phyloP scores from a whole-genome alignment of 257 asterid species.

The Galeopsis tetrahit region DNA sequence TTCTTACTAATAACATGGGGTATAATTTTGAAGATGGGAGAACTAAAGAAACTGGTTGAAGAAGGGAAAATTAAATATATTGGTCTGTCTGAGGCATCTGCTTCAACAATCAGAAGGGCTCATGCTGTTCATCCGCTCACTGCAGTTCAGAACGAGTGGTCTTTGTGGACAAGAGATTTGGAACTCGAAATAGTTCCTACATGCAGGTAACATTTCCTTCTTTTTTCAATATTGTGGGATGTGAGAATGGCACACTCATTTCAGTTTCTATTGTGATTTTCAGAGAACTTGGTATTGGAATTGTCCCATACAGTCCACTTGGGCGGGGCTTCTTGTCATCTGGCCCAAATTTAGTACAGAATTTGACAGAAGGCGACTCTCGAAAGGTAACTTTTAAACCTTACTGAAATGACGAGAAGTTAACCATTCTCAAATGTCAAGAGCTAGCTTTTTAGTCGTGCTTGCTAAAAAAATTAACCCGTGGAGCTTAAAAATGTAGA shows the following conservation, averaged over 20 bases:
- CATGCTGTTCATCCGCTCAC: conserved; percentile 73
- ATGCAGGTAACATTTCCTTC: conserved; percentile 49
- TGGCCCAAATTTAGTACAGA: conserved; percentile 43
- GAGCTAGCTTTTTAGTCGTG: not conserved
- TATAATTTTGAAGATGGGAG: conserved; percentile 58
- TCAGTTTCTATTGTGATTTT: conserved; percentile 23
- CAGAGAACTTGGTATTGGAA: conserved; percentile 64
- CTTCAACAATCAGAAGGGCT: conserved; percentile 80
- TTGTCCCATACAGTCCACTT: conserved; percentile 63
- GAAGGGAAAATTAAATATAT: conserved; percentile 79
- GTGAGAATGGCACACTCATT: not conserved
- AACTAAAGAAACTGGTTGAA: conserved; percentile 71
- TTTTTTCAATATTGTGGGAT: not conserved
- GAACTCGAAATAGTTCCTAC: conserved; percentile 68
- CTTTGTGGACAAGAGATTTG: conserved; percentile 71
- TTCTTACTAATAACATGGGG: not conserved
- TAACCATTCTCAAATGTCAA: not conserved
- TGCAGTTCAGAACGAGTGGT: conserved; percentile 79
- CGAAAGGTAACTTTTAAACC: conserved; percentile 42
- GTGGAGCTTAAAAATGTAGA: not conserved
- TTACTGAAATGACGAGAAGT: not conserved
- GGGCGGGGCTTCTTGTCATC: conserved; percentile 55
- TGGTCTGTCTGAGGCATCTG: conserved; percentile 79
- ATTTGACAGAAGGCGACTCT: conserved; percentile 42
- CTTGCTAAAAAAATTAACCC: not conserved